Evolutionary conservation across 805 yeast species (phyloP), one percentile per base, ranked within the genome.

Genomic region (Spathaspora sp.): DNA sequence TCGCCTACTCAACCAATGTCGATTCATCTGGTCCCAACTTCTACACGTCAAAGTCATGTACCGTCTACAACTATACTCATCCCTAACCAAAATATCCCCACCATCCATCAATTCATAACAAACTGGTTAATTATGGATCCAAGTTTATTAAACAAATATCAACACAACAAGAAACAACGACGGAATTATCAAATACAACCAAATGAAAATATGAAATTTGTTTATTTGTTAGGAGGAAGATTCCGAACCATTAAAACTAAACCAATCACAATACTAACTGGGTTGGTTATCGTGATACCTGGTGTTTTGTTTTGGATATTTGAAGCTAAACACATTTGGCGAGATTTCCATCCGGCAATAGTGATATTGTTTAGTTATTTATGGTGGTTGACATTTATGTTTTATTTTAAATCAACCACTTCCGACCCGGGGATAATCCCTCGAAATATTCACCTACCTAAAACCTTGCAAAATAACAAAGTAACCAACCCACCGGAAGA

Each of bases 371-470:
- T 85, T 56, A 65, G 78, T 17, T 88, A 88, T 59, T 60, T 79
- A 39, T 85, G 87, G 87, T 46, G 73, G 4, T 59, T 81, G 42
- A 62, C 81, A 1, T n/a, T 81, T 0, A 46, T 64, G 2, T 77
- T 82, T 48, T 81, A 82, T 53, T 51, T 84, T 7, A 75, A 67
- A 51, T 75, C 87, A 0, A 48, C 53, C 11, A 69, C 80, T 1
- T 65, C 78, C 10, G 96, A 89, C 57, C 89, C 96, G 0, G 96
- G 96, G 0, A 65, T 77, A 3, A 60, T 86, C 10, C 92, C 96
- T 0, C 68, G 83, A 53, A 86, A 86, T 64, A 64, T 85, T 4
- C 94, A 89, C 58, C 20, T 83, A 31, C 78, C 79, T 0, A 46
- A 43, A 35, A 2, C 39, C 44, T 17, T 51, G 43, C 42, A 49